phyloP scores from a whole-genome alignment of 2,329 filamentous ascomycete species.

The Epicoccum nigrum region DNA sequence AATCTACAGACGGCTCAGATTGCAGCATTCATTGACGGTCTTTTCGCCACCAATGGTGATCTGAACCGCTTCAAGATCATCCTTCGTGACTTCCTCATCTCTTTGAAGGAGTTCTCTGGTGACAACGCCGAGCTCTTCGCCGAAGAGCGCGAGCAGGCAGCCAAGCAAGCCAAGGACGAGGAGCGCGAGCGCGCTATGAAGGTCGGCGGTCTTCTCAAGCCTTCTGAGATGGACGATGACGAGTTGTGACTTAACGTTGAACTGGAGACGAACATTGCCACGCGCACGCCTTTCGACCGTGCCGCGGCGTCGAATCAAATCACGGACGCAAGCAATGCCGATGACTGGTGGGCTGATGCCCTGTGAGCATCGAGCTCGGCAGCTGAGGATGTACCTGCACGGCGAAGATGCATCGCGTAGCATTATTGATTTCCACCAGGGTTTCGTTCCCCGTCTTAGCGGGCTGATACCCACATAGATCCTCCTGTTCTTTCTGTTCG shows the following conservation, averaged over 20 bases:
- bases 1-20: slow-evolving; percentile 91
- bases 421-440: slow-evolving; percentile 5
- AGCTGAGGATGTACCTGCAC: slow-evolving; percentile 13
- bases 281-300: slow-evolving; percentile 47
- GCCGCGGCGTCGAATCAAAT: slow-evolving; percentile 15
- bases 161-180: slow-evolving; percentile 81
- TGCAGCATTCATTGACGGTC: slow-evolving; percentile 82
- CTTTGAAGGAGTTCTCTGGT: slow-evolving; percentile 93
- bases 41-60: slow-evolving; percentile 87
- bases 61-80: slow-evolving; percentile 95
- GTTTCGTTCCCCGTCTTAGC: slow-evolving; percentile 2
- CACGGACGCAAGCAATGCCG: slow-evolving; percentile 47
- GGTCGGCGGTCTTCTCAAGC: slow-evolving; percentile 94
- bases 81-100: slow-evolving; percentile 95
- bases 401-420: slow-evolving; percentile 22
- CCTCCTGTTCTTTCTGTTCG: slow-evolving; percentile 26
- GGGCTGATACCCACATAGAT: slow-evolving; percentile 37
- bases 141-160: slow-evolving; percentile 92
- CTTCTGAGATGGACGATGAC: slow-evolving; percentile 85
- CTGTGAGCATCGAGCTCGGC: not conserved
- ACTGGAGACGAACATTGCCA: slow-evolving; percentile 43
- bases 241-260: slow-evolving; percentile 77
- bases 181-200: slow-evolving; percentile 93
- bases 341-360: slow-evolving; percentile 39
- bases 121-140: slow-evolving; percentile 94